phyloP scores from a whole-genome alignment of 306 rosid species.

The Glycine soja region DNA sequence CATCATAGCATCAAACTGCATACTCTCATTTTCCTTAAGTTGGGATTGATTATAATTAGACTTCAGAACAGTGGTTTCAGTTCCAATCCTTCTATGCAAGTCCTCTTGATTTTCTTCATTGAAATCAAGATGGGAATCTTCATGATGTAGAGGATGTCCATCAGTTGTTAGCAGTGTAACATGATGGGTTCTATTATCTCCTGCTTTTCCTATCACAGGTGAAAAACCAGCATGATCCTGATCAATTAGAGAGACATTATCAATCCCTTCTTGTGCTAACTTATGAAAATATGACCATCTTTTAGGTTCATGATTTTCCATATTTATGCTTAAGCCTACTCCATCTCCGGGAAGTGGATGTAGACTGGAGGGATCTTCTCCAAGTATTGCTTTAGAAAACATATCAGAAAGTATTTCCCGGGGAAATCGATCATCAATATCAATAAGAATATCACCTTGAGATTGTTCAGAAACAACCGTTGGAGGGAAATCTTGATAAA shows the following conservation, averaged over 20 bases:
- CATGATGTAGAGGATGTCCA: slow-evolving; percentile 51
- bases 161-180: slow-evolving; percentile 50
- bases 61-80: slow-evolving; percentile 44
- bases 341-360: slow-evolving; percentile 64
- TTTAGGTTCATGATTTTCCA: slow-evolving; percentile 82
- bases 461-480: slow-evolving; percentile 54
- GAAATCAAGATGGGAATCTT: slow-evolving; percentile 57
- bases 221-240: slow-evolving; percentile 79
- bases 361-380: slow-evolving; percentile 56
- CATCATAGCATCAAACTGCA: slow-evolving; percentile 66
- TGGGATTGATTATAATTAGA: slow-evolving; percentile 60
- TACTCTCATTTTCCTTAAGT: slow-evolving; percentile 59
- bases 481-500: slow-evolving; percentile 53
- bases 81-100: slow-evolving; percentile 52
- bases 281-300: slow-evolving; percentile 81
- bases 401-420: slow-evolving; percentile 82
- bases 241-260: slow-evolving; percentile 74
- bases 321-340: slow-evolving; percentile 72
- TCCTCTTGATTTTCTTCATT: slow-evolving; percentile 61
- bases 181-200: slow-evolving; percentile 48
- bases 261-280: slow-evolving; percentile 74
- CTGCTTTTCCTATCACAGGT: slow-evolving; percentile 53
- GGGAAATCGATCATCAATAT: slow-evolving; percentile 86
- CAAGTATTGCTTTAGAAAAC: slow-evolving; percentile 80
- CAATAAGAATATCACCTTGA: slow-evolving; percentile 78